phyloP scores from a whole-genome alignment of 1,139 yeast species.

The Debaryomycetaceae sp. region DNA sequence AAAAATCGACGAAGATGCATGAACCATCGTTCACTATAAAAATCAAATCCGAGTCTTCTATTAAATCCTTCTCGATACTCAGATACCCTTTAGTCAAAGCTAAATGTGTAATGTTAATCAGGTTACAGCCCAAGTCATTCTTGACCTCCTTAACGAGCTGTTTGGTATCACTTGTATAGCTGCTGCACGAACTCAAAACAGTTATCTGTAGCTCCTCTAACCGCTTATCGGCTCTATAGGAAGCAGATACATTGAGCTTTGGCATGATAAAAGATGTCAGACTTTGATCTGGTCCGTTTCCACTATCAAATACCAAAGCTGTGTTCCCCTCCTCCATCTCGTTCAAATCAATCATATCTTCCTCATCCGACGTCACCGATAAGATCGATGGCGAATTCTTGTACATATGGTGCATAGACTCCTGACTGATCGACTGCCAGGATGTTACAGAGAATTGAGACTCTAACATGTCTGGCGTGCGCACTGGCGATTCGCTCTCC shows the following conservation, averaged over 20 bases:
- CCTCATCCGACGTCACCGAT: constrained; percentile 25
- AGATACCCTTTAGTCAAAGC: constrained; percentile 8
- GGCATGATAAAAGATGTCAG: constrained; percentile 39
- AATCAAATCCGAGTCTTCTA: constrained; percentile 25
- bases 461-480: constrained; percentile 11
- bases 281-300: constrained; percentile 33
- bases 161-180: constrained; percentile 18
- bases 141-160: constrained; percentile 18
- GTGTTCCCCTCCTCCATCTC: constrained; percentile 8
- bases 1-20: constrained; percentile 22
- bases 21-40: constrained; percentile 45
- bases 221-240: constrained; percentile 2
- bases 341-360: constrained; percentile 16
- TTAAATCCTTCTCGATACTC: constrained; percentile 8
- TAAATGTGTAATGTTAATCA: constrained; percentile 18
- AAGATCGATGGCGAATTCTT: constrained; percentile 20
- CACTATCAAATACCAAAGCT: constrained; percentile 43
- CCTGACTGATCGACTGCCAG: constrained; percentile 21
- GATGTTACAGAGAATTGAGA: constrained; percentile 14
- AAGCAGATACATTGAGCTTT: constrained; percentile 23
- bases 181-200: constrained; percentile 17
- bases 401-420: constrained; percentile 5
- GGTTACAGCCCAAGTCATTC: constrained; percentile 8
- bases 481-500: constrained; percentile 7
- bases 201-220: constrained; percentile 13